Evolutionary conservation across 495 filamentous ascomycete genomes (phyloP), one percentile per base, ranked within the genome.

Genomic region (Entonaema liquescens): DNA sequence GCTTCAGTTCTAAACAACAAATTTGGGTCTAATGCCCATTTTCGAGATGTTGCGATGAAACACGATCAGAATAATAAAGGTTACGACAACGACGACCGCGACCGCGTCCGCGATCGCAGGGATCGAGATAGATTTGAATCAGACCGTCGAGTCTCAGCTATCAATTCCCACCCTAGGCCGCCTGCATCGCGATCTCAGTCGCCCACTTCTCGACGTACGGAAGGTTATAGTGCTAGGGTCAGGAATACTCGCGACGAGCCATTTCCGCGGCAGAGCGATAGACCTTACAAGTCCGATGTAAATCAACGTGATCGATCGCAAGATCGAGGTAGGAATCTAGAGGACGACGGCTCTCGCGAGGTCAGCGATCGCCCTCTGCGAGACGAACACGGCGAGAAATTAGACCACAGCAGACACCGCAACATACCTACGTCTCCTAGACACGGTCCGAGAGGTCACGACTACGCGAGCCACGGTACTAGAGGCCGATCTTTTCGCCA

Each of bases 11-110:
- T 68, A 60, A 57, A 61, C 52, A 68, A 69, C 64, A 66, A 71
- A 67, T 65, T 59, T 62, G 67, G 59, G 23, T 64, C 64, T 50
- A 65, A 67, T 64, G 21, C 28, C 29, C 42, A 58, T 68, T 47
- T 59, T 38, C 65, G 70, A 64, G 73, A 77, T 74, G 75, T 62
- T 59, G 71, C 66, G 28, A 77, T 77, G 75, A 74, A 64, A 72
- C 73, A 70, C 70, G 71, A 76, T 62, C 73, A 73, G 7, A 64
- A 40, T 47, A 70, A 26, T 12, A 73, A 76, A 55, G 62, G 40
- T 21, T 67, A 54, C 44, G 70, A 76, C 38, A 71, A 63, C 59
- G 68, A 73, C 21, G 73, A 74, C 33, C 73, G 73, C 69, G 73
- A 70, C 61, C 70, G 70, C 56, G 57, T 55, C 17, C 75, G 65